Evolutionary conservation across 1,284 basidiomycete species (phyloP), one percentile per base, ranked within the genome.

Genomic region (Trametes hirsuta): DNA sequence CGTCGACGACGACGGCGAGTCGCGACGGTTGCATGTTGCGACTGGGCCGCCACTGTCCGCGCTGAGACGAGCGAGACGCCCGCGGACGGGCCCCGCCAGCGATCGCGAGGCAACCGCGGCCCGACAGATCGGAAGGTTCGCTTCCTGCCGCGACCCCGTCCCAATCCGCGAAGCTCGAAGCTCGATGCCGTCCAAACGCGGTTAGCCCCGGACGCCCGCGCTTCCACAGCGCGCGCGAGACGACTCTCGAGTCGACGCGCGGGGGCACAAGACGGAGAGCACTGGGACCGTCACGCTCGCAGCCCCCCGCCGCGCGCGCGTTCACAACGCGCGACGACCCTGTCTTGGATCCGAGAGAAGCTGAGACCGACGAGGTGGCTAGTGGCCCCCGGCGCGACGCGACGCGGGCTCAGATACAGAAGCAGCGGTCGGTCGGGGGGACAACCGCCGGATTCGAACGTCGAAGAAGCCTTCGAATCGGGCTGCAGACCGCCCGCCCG

Each of bases 101-200:
- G 39, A 18, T 34, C 39, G 30, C 30, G 30, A 42, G 48, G 48
- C 47, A 48, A 52, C 34, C 55, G 54, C 45, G 45, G 30, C 25
- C 55, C 55, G 51, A 9, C 37, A 39, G 44, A 25, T 6, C 21
- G 63, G 63, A 62, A 62, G 60, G 64, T 65, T 65, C 51, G 44
- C 49, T 6, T 10, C 41, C 36, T 34, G 51, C 41, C 30, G 30
- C 30, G 30, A 30, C 30, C 30, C 30, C 41, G 51, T 36, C 34
- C 52, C 37, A 47, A 47, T 47, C 61, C 61, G 60, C 61, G 61
- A 65, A 65, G 46, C 63, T 58, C 61, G 48, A 60, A 47, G 58
- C 52, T 51, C 41, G 58, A 51, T 35, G 9, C 39, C 24, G 37
- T 50, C 56, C 56, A 58, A 51, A 61, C 34, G 18, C 37, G 53